phyloP scores from a whole-genome alignment of 352 stramenopile species.

The Phytophthora crassamura region DNA sequence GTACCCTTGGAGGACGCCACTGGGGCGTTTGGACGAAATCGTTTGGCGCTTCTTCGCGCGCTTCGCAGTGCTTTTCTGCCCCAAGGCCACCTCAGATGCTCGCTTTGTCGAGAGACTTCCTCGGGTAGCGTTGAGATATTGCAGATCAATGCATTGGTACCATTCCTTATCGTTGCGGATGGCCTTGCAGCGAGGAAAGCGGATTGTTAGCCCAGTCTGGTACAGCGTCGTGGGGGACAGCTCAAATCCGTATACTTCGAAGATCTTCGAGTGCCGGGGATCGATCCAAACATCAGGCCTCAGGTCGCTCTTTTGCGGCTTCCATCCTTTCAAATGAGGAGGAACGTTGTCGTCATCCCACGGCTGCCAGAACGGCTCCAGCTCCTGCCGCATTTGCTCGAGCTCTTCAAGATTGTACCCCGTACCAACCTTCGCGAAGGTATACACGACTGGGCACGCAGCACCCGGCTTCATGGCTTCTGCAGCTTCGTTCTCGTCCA shows the following conservation, averaged over 20 bases:
- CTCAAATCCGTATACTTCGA: constrained; percentile 89
- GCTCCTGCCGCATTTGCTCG: constrained; percentile 67
- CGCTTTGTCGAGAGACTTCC: constrained; percentile 74
- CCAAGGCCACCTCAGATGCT: constrained; percentile 72
- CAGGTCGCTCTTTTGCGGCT: constrained; percentile 75
- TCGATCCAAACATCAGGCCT: constrained; percentile 87
- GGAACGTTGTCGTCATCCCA: constrained; percentile 80
- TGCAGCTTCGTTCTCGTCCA: constrained; percentile 58
- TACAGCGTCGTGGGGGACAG: constrained; percentile 84
- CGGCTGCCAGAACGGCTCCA: constrained; percentile 81
- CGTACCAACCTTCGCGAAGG: constrained; percentile 85
- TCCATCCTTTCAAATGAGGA: constrained; percentile 79
- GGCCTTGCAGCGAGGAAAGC: constrained; percentile 82
- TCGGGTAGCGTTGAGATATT: constrained; percentile 75
- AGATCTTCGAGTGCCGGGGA: constrained; percentile 78
- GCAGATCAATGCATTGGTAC: constrained; percentile 81
- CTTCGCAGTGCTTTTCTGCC: constrained; percentile 65
- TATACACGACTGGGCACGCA: constrained; percentile 70
- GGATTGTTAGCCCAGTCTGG: constrained; percentile 80
- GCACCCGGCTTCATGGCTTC: constrained; percentile 58
- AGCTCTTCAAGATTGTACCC: constrained; percentile 86
- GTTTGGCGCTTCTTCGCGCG: constrained; percentile 46
- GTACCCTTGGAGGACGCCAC: constrained; percentile 63
- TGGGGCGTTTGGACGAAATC: constrained; percentile 25
- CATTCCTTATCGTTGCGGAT: constrained; percentile 87